Evolutionary conservation across 106 monocot genomes (phyloP).

Genomic region (Dendrobium nobile): DNA sequence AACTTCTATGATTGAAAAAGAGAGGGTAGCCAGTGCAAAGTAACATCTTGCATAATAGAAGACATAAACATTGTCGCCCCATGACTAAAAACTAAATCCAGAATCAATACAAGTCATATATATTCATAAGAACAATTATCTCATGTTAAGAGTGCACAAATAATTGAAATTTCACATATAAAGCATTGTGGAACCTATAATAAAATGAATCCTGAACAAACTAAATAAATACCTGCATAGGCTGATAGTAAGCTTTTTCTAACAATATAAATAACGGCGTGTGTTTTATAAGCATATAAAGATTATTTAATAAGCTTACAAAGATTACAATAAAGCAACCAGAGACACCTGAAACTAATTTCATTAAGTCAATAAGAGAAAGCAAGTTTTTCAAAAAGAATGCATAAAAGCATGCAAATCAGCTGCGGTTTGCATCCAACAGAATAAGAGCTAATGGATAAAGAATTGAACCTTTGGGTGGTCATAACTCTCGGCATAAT

Average conservation of each 20-base stretch:
- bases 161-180: neutral
- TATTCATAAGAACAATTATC: neutral
- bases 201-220: neutral
- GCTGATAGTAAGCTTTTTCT: neutral
- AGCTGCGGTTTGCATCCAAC: neutral
- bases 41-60: neutral
- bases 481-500: neutral
- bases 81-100: neutral
- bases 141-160: neutral
- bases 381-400: neutral
- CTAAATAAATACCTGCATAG: neutral
- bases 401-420: neutral
- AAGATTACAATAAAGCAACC: neutral
- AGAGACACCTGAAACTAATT: neutral
- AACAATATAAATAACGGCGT: neutral
- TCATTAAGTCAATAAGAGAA: neutral
- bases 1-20: neutral
- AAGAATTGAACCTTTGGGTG: conserved; percentile 8
- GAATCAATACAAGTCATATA: neutral
- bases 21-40: neutral
- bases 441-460: neutral
- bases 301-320: neutral
- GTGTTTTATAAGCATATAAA: conserved; percentile 1
- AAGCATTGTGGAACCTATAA: neutral
- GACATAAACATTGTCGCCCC: neutral